phyloP scores from a whole-genome alignment of 768 basidiomycete species.

The Dioszegia hungarica region DNA sequence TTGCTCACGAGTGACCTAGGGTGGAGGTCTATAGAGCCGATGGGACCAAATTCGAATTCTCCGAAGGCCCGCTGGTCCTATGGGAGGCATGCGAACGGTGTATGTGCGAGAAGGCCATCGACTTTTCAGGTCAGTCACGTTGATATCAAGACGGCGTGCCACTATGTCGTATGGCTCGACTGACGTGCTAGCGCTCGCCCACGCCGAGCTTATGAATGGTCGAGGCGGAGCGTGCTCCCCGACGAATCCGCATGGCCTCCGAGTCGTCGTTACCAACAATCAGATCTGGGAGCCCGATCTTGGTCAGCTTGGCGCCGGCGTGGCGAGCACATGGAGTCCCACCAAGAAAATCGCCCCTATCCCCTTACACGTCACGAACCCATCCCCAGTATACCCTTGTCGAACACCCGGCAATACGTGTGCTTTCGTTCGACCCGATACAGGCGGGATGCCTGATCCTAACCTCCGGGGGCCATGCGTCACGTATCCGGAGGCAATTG shows the following conservation, averaged over 20 bases:
- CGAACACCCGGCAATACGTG: not conserved
- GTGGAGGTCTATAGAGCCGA: slow-evolving; percentile 4
- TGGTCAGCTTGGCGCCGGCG: not conserved
- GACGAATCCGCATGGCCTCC: not conserved
- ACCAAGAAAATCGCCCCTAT: not conserved
- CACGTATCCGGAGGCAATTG: too few relatives aligned
- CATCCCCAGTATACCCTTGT: not conserved
- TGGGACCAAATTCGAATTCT: slow-evolving; percentile 7
- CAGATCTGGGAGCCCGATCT: slow-evolving; percentile 2
- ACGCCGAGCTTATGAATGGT: not conserved
- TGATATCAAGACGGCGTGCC: not conserved
- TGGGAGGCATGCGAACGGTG: slow-evolving; percentile 13
- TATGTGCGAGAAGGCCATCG: slow-evolving; percentile 11
- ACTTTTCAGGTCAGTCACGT: slow-evolving; percentile 12
- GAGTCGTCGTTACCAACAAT: slow-evolving; percentile 4
- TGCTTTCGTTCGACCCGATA: not conserved
- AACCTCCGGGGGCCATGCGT: too few relatives aligned
- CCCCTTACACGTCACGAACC: slow-evolving; percentile 1
- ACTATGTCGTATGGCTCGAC: not conserved
- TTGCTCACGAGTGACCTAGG: not conserved
- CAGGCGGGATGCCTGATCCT: not conserved
- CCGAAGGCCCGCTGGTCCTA: slow-evolving; percentile 1
- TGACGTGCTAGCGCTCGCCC: not conserved
- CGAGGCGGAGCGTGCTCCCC: not conserved
- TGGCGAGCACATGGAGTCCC: not conserved